Conservation (phyloP, 352 stramenopile genomes). For the Pythium phragmiticola region DNA sequence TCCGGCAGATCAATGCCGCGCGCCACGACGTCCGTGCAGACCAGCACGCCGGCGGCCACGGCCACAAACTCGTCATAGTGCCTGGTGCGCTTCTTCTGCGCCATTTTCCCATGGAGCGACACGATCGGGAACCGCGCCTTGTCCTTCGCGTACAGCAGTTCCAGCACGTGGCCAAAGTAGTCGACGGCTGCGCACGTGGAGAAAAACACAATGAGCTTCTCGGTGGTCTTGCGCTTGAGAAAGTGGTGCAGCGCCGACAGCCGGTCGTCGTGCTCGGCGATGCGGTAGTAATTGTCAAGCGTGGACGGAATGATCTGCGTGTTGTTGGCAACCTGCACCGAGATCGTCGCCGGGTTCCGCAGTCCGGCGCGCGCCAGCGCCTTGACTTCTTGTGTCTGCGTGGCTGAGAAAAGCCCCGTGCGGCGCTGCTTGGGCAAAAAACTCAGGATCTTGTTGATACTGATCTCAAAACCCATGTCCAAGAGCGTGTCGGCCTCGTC, state of each 20-base stretch:
- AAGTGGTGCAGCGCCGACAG: constrained; percentile 93
- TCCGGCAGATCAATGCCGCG: constrained; percentile 98
- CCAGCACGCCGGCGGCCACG: constrained; percentile 77
- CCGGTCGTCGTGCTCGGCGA: constrained; percentile 94
- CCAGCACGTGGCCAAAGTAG: constrained; percentile 93
- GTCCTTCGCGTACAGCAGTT: constrained; percentile 60
- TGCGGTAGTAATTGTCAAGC: constrained; percentile 94
- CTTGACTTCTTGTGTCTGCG: constrained; percentile 94
- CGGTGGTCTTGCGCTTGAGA: constrained; percentile 77
- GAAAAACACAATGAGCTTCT: constrained; percentile 99
- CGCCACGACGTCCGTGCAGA: constrained; percentile 99
- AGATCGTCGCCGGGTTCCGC: constrained; percentile 97
- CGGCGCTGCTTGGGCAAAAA: constrained; percentile 96
- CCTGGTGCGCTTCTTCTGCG: constrained; percentile 85
- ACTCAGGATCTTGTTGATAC: constrained; percentile 94
- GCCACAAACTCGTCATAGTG: constrained; percentile 76
- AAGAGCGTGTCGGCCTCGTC: constrained; percentile 99
- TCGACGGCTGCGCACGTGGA: constrained; percentile 99
- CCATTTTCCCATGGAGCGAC: constrained; percentile 93
- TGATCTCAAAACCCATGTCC: constrained; percentile 97
- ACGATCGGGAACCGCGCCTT: constrained; percentile 50
- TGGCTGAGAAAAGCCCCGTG: constrained; percentile 92
- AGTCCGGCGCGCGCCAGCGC: constrained; percentile 94
- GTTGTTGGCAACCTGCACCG: constrained; percentile 93
- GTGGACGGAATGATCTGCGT: constrained; percentile 77